Evolutionary conservation across 352 stramenopile genomes (phyloP), one percentile per base, ranked within the genome.

Genomic region (Phytophthora pini): DNA sequence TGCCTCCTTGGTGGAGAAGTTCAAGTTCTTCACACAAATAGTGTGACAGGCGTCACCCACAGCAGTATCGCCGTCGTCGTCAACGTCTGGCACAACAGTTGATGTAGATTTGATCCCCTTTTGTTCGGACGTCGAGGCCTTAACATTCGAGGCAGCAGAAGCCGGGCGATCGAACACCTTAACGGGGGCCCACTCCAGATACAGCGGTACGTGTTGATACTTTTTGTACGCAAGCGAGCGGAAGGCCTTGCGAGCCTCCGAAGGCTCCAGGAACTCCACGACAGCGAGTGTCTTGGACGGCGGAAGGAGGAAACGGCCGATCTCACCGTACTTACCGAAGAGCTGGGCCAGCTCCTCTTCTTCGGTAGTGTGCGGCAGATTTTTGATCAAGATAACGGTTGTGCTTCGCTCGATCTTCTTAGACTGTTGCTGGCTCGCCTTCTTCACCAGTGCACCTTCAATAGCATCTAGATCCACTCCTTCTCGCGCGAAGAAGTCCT

Each of bases 11-110:
- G 98, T 99, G 6, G 70, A 68, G 71, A 99, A 99, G 71, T 97
- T 99, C n/a, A 99, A 80, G 73, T 99, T 99, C 80, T 99, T 99
- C 15, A 99, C 93, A 61, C 98, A 99, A 46, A 99, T 78, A 43
- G 88, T 98, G 70, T 92, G 89, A 56, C 79, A 82, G 20, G 79
- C 75, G 44, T 94, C 86, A 24, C 76, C 69, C 15, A 83, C 71
- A 54, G 72, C 81, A 31, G 90, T 73, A 57, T 92, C 84, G 48
- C 87, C 85, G 53, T 95, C 82, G 27, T 88, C 81, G 31, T 68
- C 68, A 29, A 86, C 70, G 15, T 84, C 79, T 0, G 77, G 83
- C n/a, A 89, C 81, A 4, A 83, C 69, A 13, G 61, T 48, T 31
- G 67, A 56, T 10, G 80, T 74, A 10, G 74, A 70, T 65, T 90